Base-by-base conservation (phyloP, 768 basidiomycete genomes). In the Cubamyces sp. region DNA sequence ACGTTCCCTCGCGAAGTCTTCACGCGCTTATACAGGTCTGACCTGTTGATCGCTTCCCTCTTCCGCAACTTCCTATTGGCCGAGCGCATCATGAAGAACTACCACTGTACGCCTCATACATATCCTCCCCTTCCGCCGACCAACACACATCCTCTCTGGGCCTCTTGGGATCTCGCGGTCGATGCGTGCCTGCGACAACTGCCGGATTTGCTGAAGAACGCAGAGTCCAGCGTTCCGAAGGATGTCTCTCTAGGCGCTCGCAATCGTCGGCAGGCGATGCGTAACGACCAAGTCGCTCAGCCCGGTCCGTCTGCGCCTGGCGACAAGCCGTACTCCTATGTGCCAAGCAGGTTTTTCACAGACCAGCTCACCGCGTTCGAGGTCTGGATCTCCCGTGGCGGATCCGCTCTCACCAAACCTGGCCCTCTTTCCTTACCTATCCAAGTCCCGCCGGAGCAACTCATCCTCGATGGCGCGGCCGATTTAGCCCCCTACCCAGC, bases 1-100 rank as follows among this genome's bases (percentile, higher is more conserved):
- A 92, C 94, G 2, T 96, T 99, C 73, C 90, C 95, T 41, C 85
- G 90, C 48, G 95, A 97, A 40, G 84, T 93, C 3, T 98, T 99
- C 76, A 95, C 94, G 18, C 86, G 94, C 39, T 77, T 98, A 25
- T 98, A 98, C 74, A 84, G 97, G 46, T 96, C 95, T 56, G 97
- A 99, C 72, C 85, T 98, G 55, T 84, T 98, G 45, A 94, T 98
- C 54, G 96, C 97, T 0, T 97, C 94, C 6, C 79, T 99, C 2
- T 99, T 98, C 80, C 87, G 97, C 28, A 98, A 98, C 68, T 99
- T 97, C 79, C 85, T 99, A 7, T 83, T 98, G 49, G 97, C 97
- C 14, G 96, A 98, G 74, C 84, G 97, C 21, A 94, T 99, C 66
- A 97, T 98, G 96, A 94, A 96, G 69, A 90, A 94, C 66, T 96